Conservation (phyloP, 2,329 filamentous ascomycete species). For the Grosmannia clavigera region DNA sequence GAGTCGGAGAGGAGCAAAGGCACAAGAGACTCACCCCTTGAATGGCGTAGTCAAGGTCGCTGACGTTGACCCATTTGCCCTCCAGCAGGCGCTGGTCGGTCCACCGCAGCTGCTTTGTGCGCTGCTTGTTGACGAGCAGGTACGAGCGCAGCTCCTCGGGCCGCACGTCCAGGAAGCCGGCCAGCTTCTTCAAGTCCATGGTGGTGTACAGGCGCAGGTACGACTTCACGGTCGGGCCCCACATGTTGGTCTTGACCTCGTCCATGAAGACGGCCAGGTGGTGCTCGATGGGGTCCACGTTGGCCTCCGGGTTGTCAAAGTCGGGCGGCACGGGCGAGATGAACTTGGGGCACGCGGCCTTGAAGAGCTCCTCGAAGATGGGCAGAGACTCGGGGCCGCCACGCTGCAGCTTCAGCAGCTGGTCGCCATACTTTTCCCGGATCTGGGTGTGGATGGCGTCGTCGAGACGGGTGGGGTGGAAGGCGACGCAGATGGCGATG, state of each 20-base stretch:
- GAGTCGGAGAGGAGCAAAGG: neutral
- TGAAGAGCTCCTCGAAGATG: conserved; percentile 97
- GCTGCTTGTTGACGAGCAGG: conserved; percentile 96
- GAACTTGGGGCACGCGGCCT: conserved; percentile 96
- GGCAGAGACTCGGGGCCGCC: conserved; percentile 91
- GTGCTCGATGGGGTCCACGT: conserved; percentile 95
- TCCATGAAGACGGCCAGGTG: conserved; percentile 98
- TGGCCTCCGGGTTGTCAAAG: conserved; percentile 92
- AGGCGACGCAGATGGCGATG: conserved; percentile 96
- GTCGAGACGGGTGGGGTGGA: conserved; percentile 92
- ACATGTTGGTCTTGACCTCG: conserved; percentile 99
- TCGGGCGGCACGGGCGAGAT: conserved; percentile 94
- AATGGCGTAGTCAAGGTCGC: conserved; percentile 93
- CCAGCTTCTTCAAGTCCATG: conserved; percentile 97
- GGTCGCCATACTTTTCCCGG: conserved; percentile 97
- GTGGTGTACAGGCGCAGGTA: conserved; percentile 99
- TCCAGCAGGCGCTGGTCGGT: conserved; percentile 80
- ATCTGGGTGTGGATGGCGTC: conserved; percentile 98
- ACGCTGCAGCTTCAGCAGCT: conserved; percentile 91
- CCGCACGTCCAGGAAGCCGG: conserved; percentile 91
- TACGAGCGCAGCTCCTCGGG: conserved; percentile 91
- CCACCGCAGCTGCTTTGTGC: conserved; percentile 93
- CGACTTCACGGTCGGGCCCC: conserved; percentile 92
- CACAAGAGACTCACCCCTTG: conserved; percentile 57
- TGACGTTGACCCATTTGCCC: conserved; percentile 83